phyloP scores from a whole-genome alignment of 352 stramenopile species.

The Phytophthora constricta region DNA sequence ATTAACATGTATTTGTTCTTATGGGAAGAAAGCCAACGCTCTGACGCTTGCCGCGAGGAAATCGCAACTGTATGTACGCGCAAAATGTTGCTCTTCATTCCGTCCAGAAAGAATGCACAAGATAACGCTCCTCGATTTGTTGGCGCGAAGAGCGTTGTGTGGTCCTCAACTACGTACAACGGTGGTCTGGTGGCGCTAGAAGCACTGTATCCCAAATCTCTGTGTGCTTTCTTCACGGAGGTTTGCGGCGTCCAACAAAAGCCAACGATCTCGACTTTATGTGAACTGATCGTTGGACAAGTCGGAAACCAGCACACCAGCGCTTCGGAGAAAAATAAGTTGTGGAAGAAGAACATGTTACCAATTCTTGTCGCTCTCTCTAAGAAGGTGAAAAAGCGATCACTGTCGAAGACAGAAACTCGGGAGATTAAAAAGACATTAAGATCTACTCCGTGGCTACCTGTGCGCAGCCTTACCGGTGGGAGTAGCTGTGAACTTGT shows the following conservation, averaged over 20 bases:
- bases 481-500: conserved; percentile 5
- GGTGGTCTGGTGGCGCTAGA: conserved; percentile 49
- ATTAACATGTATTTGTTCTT: conserved; percentile 49
- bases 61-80: conserved; percentile 37
- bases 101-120: neutral
- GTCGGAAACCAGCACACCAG: conserved; percentile 5
- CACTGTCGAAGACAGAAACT: conserved; percentile 45
- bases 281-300: conserved; percentile 34
- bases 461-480: conserved; percentile 26
- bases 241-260: conserved; percentile 72
- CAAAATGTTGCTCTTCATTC: conserved; percentile 38
- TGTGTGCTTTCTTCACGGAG: conserved; percentile 69
- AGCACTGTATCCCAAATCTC: conserved; percentile 52
- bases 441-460: conserved; percentile 48
- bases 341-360: conserved; percentile 47
- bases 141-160: conserved; percentile 44
- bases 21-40: conserved; percentile 45
- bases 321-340: conserved; percentile 27
- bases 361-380: conserved; percentile 51
- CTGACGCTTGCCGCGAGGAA: conserved; percentile 17
- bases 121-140: conserved; percentile 25
- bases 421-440: conserved; percentile 56
- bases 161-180: conserved; percentile 45
- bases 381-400: conserved; percentile 52
- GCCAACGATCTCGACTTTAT: conserved; percentile 58